Evolutionary conservation across 2,329 filamentous ascomycete genomes (phyloP).

Genomic region (Penicillium corylophilum): DNA sequence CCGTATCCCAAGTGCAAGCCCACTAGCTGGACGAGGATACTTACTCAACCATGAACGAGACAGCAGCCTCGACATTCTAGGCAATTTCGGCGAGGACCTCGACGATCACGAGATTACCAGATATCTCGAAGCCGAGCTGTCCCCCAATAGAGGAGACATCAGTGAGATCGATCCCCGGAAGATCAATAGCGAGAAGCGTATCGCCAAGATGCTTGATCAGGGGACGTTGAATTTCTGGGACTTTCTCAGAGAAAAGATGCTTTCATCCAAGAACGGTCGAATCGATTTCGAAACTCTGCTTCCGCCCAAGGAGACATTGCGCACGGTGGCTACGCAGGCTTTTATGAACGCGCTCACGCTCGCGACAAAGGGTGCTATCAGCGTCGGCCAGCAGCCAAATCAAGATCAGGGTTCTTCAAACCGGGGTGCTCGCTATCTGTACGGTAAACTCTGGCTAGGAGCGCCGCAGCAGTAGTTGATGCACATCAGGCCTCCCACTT

Average conservation of each 20-base stretch:
- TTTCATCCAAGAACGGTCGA: background rate
- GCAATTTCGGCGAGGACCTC: slow-evolving; percentile 21
- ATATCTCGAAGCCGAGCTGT: slow-evolving; percentile 36
- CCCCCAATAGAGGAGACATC: slow-evolving; percentile 22
- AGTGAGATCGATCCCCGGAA: slow-evolving; percentile 45
- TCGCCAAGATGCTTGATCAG: slow-evolving; percentile 52
- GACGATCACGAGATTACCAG: slow-evolving; percentile 30
- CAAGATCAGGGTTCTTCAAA: slow-evolving; percentile 30
- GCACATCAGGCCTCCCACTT: background rate
- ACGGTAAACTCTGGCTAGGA: slow-evolving; percentile 32
- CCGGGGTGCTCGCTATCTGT: slow-evolving; percentile 21
- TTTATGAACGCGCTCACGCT: slow-evolving; percentile 73
- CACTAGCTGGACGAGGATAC: slow-evolving; percentile 55
- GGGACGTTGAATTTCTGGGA: slow-evolving; percentile 64
- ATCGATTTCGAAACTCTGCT: slow-evolving; percentile 71
- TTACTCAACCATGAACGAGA: slow-evolving; percentile 27
- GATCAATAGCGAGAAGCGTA: background rate
- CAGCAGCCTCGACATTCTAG: slow-evolving; percentile 23
- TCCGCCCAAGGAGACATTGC: slow-evolving; percentile 53
- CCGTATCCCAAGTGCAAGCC: slow-evolving; percentile 60
- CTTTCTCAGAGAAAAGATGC: slow-evolving; percentile 49
- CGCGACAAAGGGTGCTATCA: slow-evolving; percentile 63
- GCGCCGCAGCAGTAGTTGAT: background rate
- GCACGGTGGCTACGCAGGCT: slow-evolving; percentile 68
- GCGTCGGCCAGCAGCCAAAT: slow-evolving; percentile 59